Evolutionary conservation across 805 yeast genomes (phyloP), one percentile per base, ranked within the genome.

Genomic region (Saitoella complicata): DNA sequence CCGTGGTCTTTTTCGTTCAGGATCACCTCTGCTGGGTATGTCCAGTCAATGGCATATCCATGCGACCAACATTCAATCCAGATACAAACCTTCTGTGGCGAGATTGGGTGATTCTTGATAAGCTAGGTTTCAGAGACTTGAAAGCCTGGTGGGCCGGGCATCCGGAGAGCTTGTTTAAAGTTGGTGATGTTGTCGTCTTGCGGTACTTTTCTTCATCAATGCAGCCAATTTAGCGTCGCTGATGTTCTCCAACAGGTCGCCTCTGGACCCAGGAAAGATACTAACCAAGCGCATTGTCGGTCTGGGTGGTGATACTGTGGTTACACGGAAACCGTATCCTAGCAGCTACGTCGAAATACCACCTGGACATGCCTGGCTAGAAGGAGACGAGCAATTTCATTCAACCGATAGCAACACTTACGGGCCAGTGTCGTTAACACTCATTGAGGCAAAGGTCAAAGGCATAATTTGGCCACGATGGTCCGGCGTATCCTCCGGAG

Each of bases 301-400:
- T 8, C 7, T 41, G n/a, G 43, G 33, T 5, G 9, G 33, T 33
- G 43, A 41, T 29, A 7, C 33, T 9, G 38, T 41, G n/a, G n/a
- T 12, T 12, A 41, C 43, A 12, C 37, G 43, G 7, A 13, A 21
- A 6, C 43, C 43, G 6, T n/a, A 41, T 31, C 31, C 31, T 13
- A 21, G n/a, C 7, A 12, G 29, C 13, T 12, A 11, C 5, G 38
- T 32, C 21, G 29, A 37, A 3, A n/a, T 41, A 12, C 43, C 43
- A 2, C 30, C 29, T n/a, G 43, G 43, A 33, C 43, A 41, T 41
- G 38, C 33, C 10, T 41, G 37, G 37, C 30, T 41, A 6, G 43
- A 41, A 41, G 43, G 43, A n/a, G 43, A 41, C 32, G 43, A 41
- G 33, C 43, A 41, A 29, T 41, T 33, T 41, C 43, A 41, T 32